A percentile compares a stretch with the other conserved stretches of the same genome.
Evolutionary conservation across 140 eudicot genomes (phyloP).

Genomic region (Flaveria floridana): DNA sequence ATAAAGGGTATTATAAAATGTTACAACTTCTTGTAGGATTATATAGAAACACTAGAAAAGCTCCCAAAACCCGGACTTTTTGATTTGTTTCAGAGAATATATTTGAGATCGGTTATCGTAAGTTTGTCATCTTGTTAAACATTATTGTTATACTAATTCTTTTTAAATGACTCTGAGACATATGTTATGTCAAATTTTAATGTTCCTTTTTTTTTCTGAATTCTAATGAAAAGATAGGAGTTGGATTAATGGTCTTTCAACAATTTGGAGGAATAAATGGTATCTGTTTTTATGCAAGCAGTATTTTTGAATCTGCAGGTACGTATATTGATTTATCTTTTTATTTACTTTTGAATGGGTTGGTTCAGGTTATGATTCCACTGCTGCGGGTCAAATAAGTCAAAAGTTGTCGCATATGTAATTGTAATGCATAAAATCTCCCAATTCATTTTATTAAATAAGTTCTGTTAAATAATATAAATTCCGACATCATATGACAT

Average conservation of each 20-base stretch:
- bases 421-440: background rate
- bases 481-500: background rate
- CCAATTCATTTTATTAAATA: background rate
- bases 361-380: background rate
- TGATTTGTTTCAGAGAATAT: constrained; percentile 68
- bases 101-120: constrained; percentile 61
- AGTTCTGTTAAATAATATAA: background rate
- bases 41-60: constrained; percentile 49
- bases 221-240: constrained; percentile 58
- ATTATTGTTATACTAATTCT: constrained; percentile 15
- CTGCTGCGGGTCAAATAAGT: background rate
- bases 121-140: constrained; percentile 25
- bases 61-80: constrained; percentile 65
- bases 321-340: background rate
- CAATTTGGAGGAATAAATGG: constrained; percentile 93
- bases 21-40: constrained; percentile 47
- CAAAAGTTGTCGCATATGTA: background rate
- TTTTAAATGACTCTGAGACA: constrained; percentile 6
- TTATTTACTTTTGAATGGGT: background rate
- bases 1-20: constrained; percentile 1
- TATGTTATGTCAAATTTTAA: constrained; percentile 6
- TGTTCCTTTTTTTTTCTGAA: constrained; percentile 14
- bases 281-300: constrained; percentile 71
- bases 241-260: constrained; percentile 83
- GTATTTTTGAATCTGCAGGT: constrained; percentile 68